A percentile compares a stretch with the other conserved stretches of the same genome.
Evolutionary conservation across 1,284 basidiomycete species (phyloP).

Genomic region (Mycena sp.): DNA sequence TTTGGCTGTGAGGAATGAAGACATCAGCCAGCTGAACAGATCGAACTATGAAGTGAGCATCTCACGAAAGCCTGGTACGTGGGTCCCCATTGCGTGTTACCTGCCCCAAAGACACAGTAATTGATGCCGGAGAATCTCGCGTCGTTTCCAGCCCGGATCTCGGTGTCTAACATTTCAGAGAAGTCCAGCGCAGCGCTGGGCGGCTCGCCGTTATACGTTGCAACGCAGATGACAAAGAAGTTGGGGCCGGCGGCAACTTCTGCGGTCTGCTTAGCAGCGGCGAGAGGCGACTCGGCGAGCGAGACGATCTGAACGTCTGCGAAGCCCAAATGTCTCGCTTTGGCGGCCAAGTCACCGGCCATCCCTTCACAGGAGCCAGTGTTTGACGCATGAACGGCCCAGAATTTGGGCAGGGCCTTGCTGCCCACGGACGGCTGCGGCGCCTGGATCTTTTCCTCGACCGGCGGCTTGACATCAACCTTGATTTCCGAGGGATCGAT

Average conservation of each 20-base stretch:
- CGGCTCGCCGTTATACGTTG: constrained; percentile 34
- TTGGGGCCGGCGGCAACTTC: constrained; percentile 22
- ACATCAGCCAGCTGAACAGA: neutral
- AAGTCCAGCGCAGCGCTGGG: constrained; percentile 26
- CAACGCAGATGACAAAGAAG: constrained; percentile 30
- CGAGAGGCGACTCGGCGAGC: constrained; percentile 30
- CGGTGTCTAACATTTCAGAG: constrained; percentile 25
- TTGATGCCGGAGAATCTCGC: constrained; percentile 28
- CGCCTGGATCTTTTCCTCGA: constrained; percentile 19
- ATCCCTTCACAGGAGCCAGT: constrained; percentile 31
- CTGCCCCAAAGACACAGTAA: constrained; percentile 31
- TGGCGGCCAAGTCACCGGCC: constrained; percentile 28
- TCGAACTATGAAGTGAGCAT: neutral
- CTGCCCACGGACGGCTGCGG: constrained; percentile 22
- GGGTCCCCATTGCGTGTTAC: constrained; percentile 32
- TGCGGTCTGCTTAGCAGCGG: constrained; percentile 13
- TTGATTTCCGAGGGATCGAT: constrained; percentile 19
- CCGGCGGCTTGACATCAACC: neutral
- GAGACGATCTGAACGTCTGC: constrained; percentile 25
- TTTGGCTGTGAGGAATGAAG: constrained; percentile 22
- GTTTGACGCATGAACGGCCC: constrained; percentile 32
- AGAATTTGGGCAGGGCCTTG: constrained; percentile 20
- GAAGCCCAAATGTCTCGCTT: constrained; percentile 30
- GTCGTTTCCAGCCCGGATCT: constrained; percentile 24
- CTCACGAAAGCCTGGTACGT: constrained; percentile 33